Evolutionary conservation across 352 stramenopile species (phyloP).

Genomic region (Pythium rhizo-oryzae): DNA sequence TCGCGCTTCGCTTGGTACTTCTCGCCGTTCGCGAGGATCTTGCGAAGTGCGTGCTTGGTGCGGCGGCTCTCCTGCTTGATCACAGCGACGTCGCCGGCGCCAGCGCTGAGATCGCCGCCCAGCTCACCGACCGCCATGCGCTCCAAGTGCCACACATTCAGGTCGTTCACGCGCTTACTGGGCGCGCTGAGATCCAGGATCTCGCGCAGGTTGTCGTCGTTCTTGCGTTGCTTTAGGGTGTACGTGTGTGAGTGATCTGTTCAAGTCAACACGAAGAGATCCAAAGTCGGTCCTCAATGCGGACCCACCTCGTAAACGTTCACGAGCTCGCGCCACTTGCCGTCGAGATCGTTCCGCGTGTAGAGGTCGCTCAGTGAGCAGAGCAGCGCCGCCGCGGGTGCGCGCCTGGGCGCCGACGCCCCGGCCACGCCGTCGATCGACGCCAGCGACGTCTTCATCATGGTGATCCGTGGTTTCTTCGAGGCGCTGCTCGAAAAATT

Average conservation of each 20-base stretch:
- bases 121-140: constrained; percentile 82
- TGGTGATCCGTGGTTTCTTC: background rate
- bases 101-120: constrained; percentile 36
- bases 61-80: constrained; percentile 63
- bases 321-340: constrained; percentile 70
- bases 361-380: constrained; percentile 69
- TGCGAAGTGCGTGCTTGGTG: constrained; percentile 60
- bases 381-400: constrained; percentile 35
- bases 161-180: constrained; percentile 52
- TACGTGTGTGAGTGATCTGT: background rate
- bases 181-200: constrained; percentile 76
- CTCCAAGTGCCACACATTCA: constrained; percentile 81
- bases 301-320: constrained; percentile 70
- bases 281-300: background rate
- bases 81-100: constrained; percentile 44
- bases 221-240: constrained; percentile 62
- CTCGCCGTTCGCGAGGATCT: constrained; percentile 59
- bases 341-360: constrained; percentile 58
- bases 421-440: background rate
- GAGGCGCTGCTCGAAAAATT: background rate
- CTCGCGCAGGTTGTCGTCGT: constrained; percentile 74
- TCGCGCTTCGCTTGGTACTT: constrained; percentile 59
- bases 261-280: background rate
- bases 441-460: background rate
- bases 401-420: background rate